phyloP scores from a whole-genome alignment of 2,329 filamentous ascomycete species.

The Orbilia quercus region DNA sequence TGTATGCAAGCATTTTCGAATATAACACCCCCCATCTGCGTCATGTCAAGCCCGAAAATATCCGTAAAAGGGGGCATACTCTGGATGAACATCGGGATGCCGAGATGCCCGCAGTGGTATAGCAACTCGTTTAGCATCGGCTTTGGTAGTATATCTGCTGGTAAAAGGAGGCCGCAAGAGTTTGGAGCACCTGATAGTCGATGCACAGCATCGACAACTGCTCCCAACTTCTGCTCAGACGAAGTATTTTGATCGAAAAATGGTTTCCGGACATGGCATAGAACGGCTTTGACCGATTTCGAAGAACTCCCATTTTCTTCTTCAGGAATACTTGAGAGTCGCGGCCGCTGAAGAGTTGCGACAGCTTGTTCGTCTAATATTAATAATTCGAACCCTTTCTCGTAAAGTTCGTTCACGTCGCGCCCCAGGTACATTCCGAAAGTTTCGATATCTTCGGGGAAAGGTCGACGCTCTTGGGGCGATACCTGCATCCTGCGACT shows the following conservation, averaged over 20 bases:
- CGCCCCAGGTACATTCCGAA: slow-evolving; percentile 43
- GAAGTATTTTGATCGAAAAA: slow-evolving; percentile 46
- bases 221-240: slow-evolving; percentile 34
- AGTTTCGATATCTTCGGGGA: slow-evolving; percentile 38
- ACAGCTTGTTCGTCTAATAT: slow-evolving; percentile 48
- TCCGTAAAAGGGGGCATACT: slow-evolving; percentile 50
- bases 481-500: slow-evolving; percentile 29
- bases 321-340: slow-evolving; percentile 48
- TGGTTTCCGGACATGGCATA: slow-evolving; percentile 45
- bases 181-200: slow-evolving; percentile 45
- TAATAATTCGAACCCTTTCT: slow-evolving; percentile 46
- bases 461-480: slow-evolving; percentile 10
- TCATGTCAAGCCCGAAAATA: slow-evolving; percentile 60
- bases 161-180: slow-evolving; percentile 34
- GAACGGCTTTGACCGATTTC: slow-evolving; percentile 34
- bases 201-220: slow-evolving; percentile 52
- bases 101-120: slow-evolving; percentile 39
- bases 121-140: slow-evolving; percentile 47
- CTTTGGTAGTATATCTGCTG: slow-evolving; percentile 48
- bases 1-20: slow-evolving; percentile 65
- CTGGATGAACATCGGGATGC: slow-evolving; percentile 42
- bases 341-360: slow-evolving; percentile 38
- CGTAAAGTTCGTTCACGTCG: slow-evolving; percentile 36
- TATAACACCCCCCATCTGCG: slow-evolving; percentile 63
- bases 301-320: slow-evolving; percentile 11